Conservation (phyloP, 2,329 filamentous ascomycete species). For the Xylariaceae sp. region DNA sequence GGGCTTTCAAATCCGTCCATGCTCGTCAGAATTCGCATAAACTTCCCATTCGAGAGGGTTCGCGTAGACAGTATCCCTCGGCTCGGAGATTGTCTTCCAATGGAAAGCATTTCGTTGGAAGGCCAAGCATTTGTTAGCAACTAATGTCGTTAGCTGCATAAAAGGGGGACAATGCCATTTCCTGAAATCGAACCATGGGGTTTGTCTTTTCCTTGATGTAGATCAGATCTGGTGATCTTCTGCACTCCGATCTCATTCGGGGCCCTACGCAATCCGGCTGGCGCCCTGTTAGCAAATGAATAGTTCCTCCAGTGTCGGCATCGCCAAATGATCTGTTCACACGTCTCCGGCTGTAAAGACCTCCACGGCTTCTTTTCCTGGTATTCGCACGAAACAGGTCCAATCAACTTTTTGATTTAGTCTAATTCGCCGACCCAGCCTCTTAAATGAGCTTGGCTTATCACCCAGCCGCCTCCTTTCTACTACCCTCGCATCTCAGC, state of each 20-base stretch:
- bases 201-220: slow-evolving; percentile 32
- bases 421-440: too few species aligned
- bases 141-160: slow-evolving; percentile 21
- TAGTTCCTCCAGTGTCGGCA: slow-evolving; percentile 15
- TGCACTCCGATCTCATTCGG: slow-evolving; percentile 11
- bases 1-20: slow-evolving; percentile 12
- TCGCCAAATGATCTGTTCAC: slow-evolving; percentile 25
- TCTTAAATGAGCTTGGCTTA: slow-evolving; percentile 3
- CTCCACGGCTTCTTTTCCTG: slow-evolving; percentile 6
- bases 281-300: slow-evolving; percentile 8
- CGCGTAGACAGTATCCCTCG: slow-evolving; percentile 2
- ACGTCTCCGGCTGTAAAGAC: slow-evolving; percentile 20
- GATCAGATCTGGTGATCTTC: slow-evolving; percentile 20
- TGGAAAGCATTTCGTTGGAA: slow-evolving; percentile 8
- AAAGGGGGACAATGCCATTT: slow-evolving; percentile 29
- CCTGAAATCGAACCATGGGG: slow-evolving; percentile 23
- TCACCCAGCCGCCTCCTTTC: slow-evolving; percentile 4
- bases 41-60: slow-evolving; percentile 10
- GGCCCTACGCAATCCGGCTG: slow-evolving; percentile 2
- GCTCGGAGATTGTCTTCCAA: slow-evolving; percentile 6
- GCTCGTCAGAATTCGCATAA: slow-evolving; percentile 17
- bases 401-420: slow-evolving; percentile 6
- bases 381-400: slow-evolving; percentile 2
- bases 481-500: not conserved
- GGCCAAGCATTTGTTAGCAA: not conserved